These are phyloP conservation scores for Astragalus membranaceus DNA, from an alignment of 306 rosid genomes.

Conservation along the genomic window DNA sequence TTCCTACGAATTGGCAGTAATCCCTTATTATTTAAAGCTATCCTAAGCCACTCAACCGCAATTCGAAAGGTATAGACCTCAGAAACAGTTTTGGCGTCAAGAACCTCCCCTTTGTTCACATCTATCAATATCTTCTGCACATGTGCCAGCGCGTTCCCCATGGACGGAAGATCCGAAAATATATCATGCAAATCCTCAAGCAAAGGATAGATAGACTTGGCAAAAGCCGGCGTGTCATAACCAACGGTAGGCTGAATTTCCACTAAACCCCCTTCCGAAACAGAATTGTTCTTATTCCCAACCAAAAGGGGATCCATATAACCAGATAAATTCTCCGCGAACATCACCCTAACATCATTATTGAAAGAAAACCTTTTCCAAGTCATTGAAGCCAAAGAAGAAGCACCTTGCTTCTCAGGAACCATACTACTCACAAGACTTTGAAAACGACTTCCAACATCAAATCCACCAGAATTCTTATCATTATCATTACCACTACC, in stretches of 20 bases:
- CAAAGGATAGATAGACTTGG: constrained; percentile 57
- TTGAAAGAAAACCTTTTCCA: constrained; percentile 32
- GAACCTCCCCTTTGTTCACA: constrained; percentile 62
- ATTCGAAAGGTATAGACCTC: constrained; percentile 58
- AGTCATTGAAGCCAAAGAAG: constrained; percentile 21
- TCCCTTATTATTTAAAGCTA: constrained; percentile 58
- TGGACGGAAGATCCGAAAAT: constrained; percentile 50
- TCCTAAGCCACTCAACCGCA: constrained; percentile 75
- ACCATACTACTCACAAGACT: constrained; percentile 47
- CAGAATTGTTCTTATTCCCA: constrained; percentile 15
- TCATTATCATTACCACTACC: neutral
- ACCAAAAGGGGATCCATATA: constrained; percentile 28
- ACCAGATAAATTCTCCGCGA: constrained; percentile 36
- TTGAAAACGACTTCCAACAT: constrained; percentile 25
- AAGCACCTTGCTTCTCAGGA: constrained; percentile 37
- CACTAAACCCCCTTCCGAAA: constrained; percentile 11
- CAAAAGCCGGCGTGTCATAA: constrained; percentile 61
- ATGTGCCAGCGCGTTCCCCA: constrained; percentile 58
- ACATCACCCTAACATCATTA: constrained; percentile 33
- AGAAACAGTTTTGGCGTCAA: constrained; percentile 39
- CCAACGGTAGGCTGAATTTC: constrained; percentile 30
- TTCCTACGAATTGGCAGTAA: constrained; percentile 27
- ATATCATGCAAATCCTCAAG: constrained; percentile 59
- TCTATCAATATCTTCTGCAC: constrained; percentile 59
- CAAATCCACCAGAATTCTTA: constrained; percentile 24